These are phyloP conservation scores for Polymyxa betae DNA, from an alignment of 208 protist genomes.

Conservation along the genomic window DNA sequence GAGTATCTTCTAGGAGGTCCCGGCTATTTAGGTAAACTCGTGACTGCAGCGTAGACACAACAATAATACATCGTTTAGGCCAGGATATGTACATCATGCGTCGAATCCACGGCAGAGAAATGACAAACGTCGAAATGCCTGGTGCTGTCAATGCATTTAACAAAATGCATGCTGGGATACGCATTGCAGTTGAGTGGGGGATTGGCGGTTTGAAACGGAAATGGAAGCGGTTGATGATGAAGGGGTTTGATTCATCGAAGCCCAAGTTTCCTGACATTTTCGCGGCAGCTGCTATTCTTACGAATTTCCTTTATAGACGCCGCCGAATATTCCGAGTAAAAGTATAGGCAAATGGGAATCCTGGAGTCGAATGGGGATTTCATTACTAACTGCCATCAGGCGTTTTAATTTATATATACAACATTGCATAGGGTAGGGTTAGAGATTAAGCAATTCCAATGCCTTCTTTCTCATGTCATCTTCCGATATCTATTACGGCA, in stretches of 20 bases:
- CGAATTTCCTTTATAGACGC: slow-evolving; percentile 19
- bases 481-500: too few relatives aligned
- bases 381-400: background rate
- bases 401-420: background rate
- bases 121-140: too few relatives aligned
- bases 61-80: too few relatives aligned
- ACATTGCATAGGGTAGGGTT: too few relatives aligned
- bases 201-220: background rate
- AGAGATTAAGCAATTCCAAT: too few relatives aligned
- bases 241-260: background rate
- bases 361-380: background rate
- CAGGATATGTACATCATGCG: too few relatives aligned
- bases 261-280: background rate
- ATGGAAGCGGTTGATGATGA: background rate
- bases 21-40: too few relatives aligned
- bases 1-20: too few relatives aligned
- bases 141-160: slow-evolving; percentile 9
- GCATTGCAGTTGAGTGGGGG: slow-evolving; percentile 19
- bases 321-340: background rate
- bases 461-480: too few relatives aligned
- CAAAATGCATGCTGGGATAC: background rate
- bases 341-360: background rate
- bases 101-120: too few relatives aligned
- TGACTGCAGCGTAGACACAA: too few relatives aligned
- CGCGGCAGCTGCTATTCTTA: background rate